These are phyloP conservation scores for Pseudogymnoascus sp. DNA, from an alignment of 2,329 filamentous ascomycete species.

Conservation along the genomic window DNA sequence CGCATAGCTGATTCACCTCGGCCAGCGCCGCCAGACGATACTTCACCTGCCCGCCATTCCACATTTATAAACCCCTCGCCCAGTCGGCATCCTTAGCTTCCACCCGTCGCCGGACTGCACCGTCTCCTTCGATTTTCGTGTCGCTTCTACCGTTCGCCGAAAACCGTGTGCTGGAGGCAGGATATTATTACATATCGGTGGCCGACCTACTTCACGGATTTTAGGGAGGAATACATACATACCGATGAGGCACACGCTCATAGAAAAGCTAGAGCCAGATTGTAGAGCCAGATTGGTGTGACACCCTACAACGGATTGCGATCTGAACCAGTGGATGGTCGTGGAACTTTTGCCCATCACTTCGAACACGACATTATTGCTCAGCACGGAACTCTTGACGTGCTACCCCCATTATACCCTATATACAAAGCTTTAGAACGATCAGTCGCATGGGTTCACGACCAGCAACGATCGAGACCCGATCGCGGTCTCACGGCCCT, in stretches of 20 bases:
- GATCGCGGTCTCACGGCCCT: slow-evolving; percentile 24
- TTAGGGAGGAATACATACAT: background rate
- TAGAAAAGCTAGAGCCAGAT: background rate
- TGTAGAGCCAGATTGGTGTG: slow-evolving; percentile 1
- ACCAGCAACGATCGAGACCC: slow-evolving; percentile 25
- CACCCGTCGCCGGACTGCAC: background rate
- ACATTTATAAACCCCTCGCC: background rate
- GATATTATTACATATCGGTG: slow-evolving; percentile 6
- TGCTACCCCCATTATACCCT: background rate
- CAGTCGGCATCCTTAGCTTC: background rate
- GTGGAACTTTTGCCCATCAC: background rate
- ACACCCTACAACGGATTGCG: background rate
- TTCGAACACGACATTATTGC: background rate
- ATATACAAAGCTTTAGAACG: background rate
- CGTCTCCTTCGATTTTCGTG: background rate
- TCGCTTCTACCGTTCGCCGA: background rate
- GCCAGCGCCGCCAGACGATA: background rate
- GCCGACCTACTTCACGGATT: background rate
- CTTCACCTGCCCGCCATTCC: background rate
- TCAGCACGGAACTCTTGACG: background rate
- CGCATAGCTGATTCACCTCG: background rate
- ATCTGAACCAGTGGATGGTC: background rate
- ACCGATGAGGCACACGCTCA: slow-evolving; percentile 2
- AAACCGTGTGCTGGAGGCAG: background rate
- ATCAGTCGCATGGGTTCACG: slow-evolving; percentile 21